Evolutionary conservation across 2,329 filamentous ascomycete species (phyloP), one percentile per base, ranked within the genome.

Genomic region (Byssoonygena ceratinophila): DNA sequence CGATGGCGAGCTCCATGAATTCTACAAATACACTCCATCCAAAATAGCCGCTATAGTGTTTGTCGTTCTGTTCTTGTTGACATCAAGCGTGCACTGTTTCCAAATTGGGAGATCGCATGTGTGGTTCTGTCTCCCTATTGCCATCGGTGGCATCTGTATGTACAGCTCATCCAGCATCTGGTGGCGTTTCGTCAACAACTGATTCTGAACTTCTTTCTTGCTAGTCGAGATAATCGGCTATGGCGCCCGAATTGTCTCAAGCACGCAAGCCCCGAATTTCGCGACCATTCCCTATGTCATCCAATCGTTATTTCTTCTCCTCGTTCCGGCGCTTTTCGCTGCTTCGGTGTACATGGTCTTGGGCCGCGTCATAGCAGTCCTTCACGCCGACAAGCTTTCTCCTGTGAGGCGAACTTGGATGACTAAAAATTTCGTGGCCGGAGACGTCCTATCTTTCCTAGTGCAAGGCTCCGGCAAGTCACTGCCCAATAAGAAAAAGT

Each of bases 181-280:
- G 23, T 6, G 6, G 23, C n/a, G 25, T 8, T 7, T 4, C 3
- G 14, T 34, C 29, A 43, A 8, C 25, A 25, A 8, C 16, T 11
- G 25, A 43, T 51, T 18, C 23, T 37, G 4, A 39, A 20, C 18
- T 29, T 23, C 36, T 36, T 18, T 50, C 32, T 52, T n/a, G 20
- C 16, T 46, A 76, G 73, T 77, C 63, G 73, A 78, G 56, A 58
- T 64, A 1, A 64, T 78, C 11, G 76, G 76, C 8, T 78, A 77
- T 59, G 61, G 74, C 44, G 73, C 69, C 18, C 72, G 77, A 37
- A 65, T 71, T 6, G 55, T 74, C 36, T 72, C 71, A 0, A 62
- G 64, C 2, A 53, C 57, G 0, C 59, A 74, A 34, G 52, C 57
- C 23, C 57, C 57, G 16, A 9, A 56, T n/a, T 56, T 46, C 25